Conservation (phyloP, 768 basidiomycete species). For the Boletus bicolor region DNA sequence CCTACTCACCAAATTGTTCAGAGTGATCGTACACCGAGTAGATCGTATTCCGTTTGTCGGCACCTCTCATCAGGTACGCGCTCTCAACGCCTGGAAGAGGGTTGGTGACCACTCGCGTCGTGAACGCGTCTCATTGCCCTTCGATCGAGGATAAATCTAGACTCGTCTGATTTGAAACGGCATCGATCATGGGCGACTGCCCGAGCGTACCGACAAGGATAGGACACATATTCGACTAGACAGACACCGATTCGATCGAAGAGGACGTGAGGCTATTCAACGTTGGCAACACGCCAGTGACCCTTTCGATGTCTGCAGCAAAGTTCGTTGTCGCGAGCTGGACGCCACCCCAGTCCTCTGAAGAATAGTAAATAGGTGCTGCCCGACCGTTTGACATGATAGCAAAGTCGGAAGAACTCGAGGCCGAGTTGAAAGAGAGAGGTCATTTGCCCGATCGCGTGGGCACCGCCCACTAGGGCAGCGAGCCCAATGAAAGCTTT, state of each 20-base stretch:
- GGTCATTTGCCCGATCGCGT: slow-evolving; percentile 47
- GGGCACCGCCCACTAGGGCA: slow-evolving; percentile 12
- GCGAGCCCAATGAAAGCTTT: slow-evolving; percentile 3
- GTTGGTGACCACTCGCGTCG: neutral
- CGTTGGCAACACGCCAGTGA: slow-evolving; percentile 51
- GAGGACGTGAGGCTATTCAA: slow-evolving; percentile 49
- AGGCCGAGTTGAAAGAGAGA: slow-evolving; percentile 42
- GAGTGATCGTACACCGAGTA: slow-evolving; percentile 3
- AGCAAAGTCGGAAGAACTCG: slow-evolving; percentile 34
- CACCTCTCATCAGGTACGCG: neutral
- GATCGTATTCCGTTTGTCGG: slow-evolving; percentile 1
- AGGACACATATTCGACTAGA: neutral
- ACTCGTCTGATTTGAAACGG: neutral
- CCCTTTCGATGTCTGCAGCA: slow-evolving; percentile 51
- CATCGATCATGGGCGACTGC: slow-evolving; percentile 3
- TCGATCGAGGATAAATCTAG: neutral
- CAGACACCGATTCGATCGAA: slow-evolving; percentile 21
- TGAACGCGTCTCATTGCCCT: neutral
- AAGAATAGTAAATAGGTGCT: slow-evolving; percentile 47
- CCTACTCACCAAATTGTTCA: slow-evolving; percentile 1
- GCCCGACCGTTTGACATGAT: slow-evolving; percentile 45
- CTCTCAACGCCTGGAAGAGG: neutral
- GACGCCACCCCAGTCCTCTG: slow-evolving; percentile 65
- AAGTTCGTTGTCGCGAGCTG: slow-evolving; percentile 47
- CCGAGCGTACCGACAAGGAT: slow-evolving; percentile 1